A percentile compares a stretch with the other conserved stretches of the same genome.
phyloP scores from a whole-genome alignment of 306 rosid genomes.

The Echinosophora koreensis region DNA sequence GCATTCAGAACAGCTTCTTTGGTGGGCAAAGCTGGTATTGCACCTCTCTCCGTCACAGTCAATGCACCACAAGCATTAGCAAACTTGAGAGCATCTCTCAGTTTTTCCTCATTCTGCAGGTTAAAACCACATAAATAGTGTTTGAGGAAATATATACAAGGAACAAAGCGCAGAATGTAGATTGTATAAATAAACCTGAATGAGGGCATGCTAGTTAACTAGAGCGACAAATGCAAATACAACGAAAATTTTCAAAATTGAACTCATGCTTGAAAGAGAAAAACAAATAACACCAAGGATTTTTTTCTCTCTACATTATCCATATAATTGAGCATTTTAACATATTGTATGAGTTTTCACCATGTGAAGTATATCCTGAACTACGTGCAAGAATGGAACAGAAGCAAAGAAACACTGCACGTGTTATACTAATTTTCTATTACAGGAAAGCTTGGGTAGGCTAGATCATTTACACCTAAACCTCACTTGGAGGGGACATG shows the following conservation, averaged over 20 bases:
- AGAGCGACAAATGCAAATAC: not conserved
- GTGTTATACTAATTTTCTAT: not conserved
- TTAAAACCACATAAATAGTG: constrained; percentile 37
- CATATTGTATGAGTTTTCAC: not conserved
- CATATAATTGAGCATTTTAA: not conserved
- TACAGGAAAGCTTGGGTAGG: constrained; percentile 3
- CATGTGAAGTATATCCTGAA: not conserved
- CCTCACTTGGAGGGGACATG: not conserved
- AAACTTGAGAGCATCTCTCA: constrained; percentile 88
- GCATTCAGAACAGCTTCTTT: constrained; percentile 76
- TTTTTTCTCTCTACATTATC: not conserved
- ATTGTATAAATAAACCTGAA: not conserved
- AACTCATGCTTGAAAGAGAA: not conserved
- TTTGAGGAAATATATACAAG: not conserved
- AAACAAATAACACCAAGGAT: not conserved
- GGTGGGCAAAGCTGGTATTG: constrained; percentile 92
- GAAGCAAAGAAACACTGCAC: not conserved
- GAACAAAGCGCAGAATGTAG: too few species aligned
- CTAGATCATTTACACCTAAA: not conserved
- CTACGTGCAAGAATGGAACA: not conserved
- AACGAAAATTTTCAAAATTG: not conserved
- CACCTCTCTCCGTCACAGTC: constrained; percentile 96
- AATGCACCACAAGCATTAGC: constrained; percentile 95
- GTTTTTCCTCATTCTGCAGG: constrained; percentile 73
- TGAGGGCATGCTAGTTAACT: not conserved